Percentiles rank a stretch among this genome's conserved stretches.
phyloP scores from a whole-genome alignment of 225 moss, liverwort and hornwort genomes.

The Ulota crispa region DNA sequence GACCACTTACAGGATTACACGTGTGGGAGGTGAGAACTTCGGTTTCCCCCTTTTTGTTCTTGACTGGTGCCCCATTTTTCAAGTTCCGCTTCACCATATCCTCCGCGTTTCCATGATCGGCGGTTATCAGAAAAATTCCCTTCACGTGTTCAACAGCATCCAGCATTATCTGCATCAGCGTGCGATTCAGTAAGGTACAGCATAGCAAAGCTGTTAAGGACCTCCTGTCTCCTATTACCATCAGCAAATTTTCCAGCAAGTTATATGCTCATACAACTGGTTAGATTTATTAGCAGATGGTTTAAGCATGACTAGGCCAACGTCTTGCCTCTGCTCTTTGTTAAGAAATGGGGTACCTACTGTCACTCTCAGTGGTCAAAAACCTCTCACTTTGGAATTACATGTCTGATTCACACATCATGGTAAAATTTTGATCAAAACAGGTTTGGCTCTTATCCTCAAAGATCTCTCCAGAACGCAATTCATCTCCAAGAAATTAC shows the following conservation, averaged over 20 bases:
- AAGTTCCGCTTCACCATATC: slow-evolving; percentile 87
- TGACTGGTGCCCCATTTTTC: slow-evolving; percentile 54
- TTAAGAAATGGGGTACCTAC: neutral
- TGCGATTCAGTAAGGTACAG: neutral
- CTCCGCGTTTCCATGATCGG: slow-evolving; percentile 94
- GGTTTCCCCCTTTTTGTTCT: slow-evolving; percentile 56
- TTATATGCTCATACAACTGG: neutral
- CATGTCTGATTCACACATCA: neutral
- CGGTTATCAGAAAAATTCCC: slow-evolving; percentile 80
- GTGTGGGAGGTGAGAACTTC: slow-evolving; percentile 93
- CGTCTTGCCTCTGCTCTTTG: neutral
- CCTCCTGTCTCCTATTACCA: neutral
- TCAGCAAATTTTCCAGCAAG: neutral
- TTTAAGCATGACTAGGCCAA: neutral
- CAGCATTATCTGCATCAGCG: slow-evolving; percentile 67
- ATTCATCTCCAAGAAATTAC: neutral
- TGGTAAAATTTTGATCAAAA: neutral
- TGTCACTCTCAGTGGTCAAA: neutral
- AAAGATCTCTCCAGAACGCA: neutral
- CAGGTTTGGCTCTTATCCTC: neutral
- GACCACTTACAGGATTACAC: slow-evolving; percentile 68
- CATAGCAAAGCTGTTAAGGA: neutral
- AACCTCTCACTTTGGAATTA: neutral
- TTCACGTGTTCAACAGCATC: slow-evolving; percentile 81
- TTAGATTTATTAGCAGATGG: neutral